Base-by-base conservation (phyloP, 2,329 filamentous ascomycete genomes). In the Paecilomyces niveus region DNA sequence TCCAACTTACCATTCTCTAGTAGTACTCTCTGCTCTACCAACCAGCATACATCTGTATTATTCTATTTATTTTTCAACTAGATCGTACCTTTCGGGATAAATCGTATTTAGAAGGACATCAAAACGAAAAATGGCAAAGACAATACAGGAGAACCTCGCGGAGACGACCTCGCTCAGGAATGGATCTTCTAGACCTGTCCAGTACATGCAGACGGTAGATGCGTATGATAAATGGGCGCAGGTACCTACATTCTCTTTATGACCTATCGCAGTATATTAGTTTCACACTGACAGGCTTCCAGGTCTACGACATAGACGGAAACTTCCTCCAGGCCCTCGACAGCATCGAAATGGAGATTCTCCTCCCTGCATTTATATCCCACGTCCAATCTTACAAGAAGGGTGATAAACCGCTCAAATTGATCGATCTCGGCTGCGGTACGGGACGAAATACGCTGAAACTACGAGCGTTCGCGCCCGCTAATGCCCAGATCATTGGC, bases 281-380 rank as follows among this genome's bases (percentile, higher is more conserved):
- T 3, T 21, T 21, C 54, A n/a, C 15, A 35, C 53, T 32, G 13
- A 53, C 50, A 45, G 21, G 55, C 22, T 15, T 32, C 39, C 63
- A 76, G 59, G 75, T 85, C 51, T 89, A 88, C 72, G 85, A 89
- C 70, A 82, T 77, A 32, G 85, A 89, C 62, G 83, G 82, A 32
- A 89, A 88, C 67, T 85, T 88, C 68, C 77, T 89, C 0, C 85
- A 88, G 72, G 78, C 80, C 1, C 78, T 88, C 18, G 86, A 89
- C 67, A 81, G 83, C 45, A 62, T 80, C 13, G 81, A 86, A 65
- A 78, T 88, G 64, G 67, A 71, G 13, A 65, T 66, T 1, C 67
- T 85, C 0, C 76, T 88, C 0, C 80, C 82, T 0, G 62, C 68
- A 0, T 80, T 85, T 52, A 64, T 85, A 3, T 58, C 65, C 2